Evolutionary conservation across 1,139 yeast genomes (phyloP).

Genomic region (Yamadazyma triangularis): DNA sequence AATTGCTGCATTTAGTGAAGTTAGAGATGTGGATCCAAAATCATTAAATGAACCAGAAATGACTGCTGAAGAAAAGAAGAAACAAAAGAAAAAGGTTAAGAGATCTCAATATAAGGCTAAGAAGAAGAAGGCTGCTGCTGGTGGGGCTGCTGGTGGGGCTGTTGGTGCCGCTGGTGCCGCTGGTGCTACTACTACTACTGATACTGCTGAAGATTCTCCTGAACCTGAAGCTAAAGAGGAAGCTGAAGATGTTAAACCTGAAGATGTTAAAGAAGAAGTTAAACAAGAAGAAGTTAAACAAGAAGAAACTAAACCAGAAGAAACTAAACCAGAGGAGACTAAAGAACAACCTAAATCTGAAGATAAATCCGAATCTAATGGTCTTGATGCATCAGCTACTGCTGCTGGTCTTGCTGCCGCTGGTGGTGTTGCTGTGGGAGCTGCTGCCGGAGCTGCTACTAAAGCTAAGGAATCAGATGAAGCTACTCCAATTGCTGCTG

Average conservation of each 20-base stretch:
- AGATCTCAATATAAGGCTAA: conserved; percentile 43
- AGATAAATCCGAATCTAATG: not conserved
- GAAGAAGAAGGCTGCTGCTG: conserved; percentile 42
- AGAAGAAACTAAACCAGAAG: conserved; percentile 4
- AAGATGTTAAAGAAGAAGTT: no score
- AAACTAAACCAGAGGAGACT: conserved; percentile 2
- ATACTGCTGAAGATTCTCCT: conserved; percentile 14
- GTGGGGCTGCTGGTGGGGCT: conserved; percentile 24
- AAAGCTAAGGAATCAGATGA: conserved; percentile 5
- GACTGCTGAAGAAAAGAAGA: conserved; percentile 38
- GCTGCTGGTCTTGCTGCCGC: conserved; percentile 4
- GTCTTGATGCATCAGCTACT: not conserved
- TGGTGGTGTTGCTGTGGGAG: conserved; percentile 3
- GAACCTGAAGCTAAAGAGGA: conserved; percentile 13
- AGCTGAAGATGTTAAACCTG: not conserved
- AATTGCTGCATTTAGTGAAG: conserved; percentile 34
- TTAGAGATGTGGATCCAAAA: conserved; percentile 41
- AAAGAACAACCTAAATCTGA: not conserved
- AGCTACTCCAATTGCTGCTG: conserved; percentile 6
- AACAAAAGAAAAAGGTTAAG: conserved; percentile 46
- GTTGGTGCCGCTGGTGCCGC: conserved; percentile 13
- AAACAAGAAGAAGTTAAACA: not conserved
- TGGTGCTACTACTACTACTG: conserved; percentile 12
- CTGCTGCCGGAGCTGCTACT: conserved; percentile 1
- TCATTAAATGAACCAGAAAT: conserved; percentile 36